These are phyloP conservation scores for Apiospora hydei DNA, from an alignment of 2,329 filamentous ascomycete species.

Conservation along the genomic window DNA sequence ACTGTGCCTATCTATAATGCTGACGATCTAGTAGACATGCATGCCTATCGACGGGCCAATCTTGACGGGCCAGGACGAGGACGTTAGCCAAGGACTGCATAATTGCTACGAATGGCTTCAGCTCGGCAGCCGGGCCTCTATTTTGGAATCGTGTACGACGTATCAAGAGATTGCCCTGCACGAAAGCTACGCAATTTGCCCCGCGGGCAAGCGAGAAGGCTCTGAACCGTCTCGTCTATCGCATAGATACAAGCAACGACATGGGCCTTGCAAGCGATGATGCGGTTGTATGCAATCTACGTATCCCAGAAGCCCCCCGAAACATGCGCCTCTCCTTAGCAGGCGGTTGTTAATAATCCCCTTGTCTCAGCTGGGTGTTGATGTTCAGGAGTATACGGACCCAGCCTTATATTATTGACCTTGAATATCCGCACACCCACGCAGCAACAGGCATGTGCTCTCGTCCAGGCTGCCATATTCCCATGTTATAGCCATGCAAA, in stretches of 20 bases:
- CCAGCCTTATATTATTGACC: constrained; percentile 4
- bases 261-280: neutral
- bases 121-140: neutral
- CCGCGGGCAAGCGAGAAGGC: neutral
- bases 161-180: neutral
- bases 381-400: constrained; percentile 5
- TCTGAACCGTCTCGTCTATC: neutral
- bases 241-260: neutral
- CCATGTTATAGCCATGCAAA: neutral
- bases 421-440: neutral
- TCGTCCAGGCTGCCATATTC: neutral
- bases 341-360: neutral
- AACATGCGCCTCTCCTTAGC: constrained; percentile 7
- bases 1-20: neutral
- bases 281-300: neutral
- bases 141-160: neutral
- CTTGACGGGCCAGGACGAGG: neutral
- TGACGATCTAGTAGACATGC: neutral
- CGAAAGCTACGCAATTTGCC: neutral
- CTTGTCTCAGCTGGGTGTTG: constrained; percentile 1
- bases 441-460: neutral
- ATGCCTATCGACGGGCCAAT: neutral
- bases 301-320: neutral
- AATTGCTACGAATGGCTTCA: neutral
- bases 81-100: neutral